Percentiles rank a stretch among this genome's conserved stretches.
Evolutionary conservation across 306 rosid species (phyloP).

Genomic region (Dalbergia oliveri): DNA sequence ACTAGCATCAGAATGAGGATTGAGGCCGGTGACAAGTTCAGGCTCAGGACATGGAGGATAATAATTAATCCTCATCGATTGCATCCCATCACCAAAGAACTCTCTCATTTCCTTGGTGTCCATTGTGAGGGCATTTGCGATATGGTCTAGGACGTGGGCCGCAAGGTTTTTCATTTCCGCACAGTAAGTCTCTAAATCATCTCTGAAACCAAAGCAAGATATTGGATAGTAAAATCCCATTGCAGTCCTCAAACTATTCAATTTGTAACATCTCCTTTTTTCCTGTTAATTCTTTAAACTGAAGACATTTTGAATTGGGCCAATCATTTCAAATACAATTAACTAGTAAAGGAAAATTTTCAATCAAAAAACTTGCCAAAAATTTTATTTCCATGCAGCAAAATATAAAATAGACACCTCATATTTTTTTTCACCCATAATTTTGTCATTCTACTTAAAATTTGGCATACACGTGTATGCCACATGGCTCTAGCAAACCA

Average conservation of each 20-base stretch:
- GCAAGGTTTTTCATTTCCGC: slow-evolving; percentile 30
- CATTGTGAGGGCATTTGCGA: slow-evolving; percentile 34
- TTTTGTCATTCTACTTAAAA: too few relatives aligned
- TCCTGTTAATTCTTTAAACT: too few relatives aligned
- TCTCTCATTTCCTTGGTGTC: slow-evolving; percentile 32
- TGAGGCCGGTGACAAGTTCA: slow-evolving; percentile 38
- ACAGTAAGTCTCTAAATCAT: slow-evolving; percentile 27
- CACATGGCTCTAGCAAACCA: too few relatives aligned
- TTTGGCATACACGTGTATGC: too few relatives aligned
- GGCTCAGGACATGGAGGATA: slow-evolving; percentile 49
- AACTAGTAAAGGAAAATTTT: too few relatives aligned
- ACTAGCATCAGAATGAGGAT: slow-evolving; percentile 40
- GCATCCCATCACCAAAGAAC: slow-evolving; percentile 24
- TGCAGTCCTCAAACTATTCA: background rate
- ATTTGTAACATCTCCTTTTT: too few relatives aligned
- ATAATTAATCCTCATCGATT: slow-evolving; percentile 36
- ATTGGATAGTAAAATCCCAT: background rate
- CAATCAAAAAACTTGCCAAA: too few relatives aligned
- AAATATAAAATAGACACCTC: too few relatives aligned
- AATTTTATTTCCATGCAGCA: too few relatives aligned
- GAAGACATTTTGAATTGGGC: too few relatives aligned
- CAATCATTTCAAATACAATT: too few relatives aligned
- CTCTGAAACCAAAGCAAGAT: background rate
- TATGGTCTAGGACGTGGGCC: slow-evolving; percentile 22
- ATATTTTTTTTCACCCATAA: too few relatives aligned